Evolutionary conservation across 352 stramenopile species (phyloP).

Genomic region (Phytophthora podocarpi): DNA sequence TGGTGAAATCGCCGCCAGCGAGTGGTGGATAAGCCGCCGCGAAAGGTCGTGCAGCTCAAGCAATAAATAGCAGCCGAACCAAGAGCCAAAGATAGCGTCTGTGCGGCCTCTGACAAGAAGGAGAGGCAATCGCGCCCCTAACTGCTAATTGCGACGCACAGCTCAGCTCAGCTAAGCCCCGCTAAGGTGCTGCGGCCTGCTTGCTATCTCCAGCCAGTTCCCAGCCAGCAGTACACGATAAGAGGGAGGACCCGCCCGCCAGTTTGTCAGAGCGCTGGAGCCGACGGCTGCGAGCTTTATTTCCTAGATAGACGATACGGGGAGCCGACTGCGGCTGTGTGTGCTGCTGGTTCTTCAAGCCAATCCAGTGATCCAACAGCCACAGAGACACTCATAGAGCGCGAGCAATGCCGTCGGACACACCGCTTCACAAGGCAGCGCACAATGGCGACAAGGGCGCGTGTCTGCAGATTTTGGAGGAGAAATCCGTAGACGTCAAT

Average conservation of each 20-base stretch:
- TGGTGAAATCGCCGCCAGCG: no score
- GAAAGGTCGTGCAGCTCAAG: slow-evolving; percentile 10
- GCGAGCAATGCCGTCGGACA: slow-evolving; percentile 84
- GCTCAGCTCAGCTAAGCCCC: slow-evolving; percentile 5
- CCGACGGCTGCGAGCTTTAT: slow-evolving; percentile 14
- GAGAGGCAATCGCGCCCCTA: slow-evolving; percentile 23
- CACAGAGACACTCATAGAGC: slow-evolving; percentile 4
- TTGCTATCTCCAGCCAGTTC: slow-evolving; percentile 11
- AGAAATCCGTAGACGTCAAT: slow-evolving; percentile 90
- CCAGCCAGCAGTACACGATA: slow-evolving; percentile 21
- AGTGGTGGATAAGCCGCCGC: no score
- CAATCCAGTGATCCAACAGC: slow-evolving; percentile 4
- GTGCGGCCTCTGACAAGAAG: slow-evolving; percentile 24
- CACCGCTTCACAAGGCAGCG: slow-evolving; percentile 89
- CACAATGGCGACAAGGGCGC: slow-evolving; percentile 91
- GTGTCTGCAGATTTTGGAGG: slow-evolving; percentile 87
- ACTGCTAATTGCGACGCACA: slow-evolving; percentile 32
- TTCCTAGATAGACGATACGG: slow-evolving; percentile 12
- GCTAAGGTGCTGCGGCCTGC: slow-evolving; percentile 18
- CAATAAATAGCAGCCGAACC: slow-evolving; percentile 29
- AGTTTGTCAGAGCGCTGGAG: no score
- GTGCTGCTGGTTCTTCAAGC: slow-evolving; percentile 3
- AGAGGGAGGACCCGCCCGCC: slow-evolving; percentile 12
- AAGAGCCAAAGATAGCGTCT: slow-evolving; percentile 19
- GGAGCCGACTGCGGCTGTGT: neutral